Evolutionary conservation across 495 filamentous ascomycete species (phyloP), one percentile per base, ranked within the genome.

Genomic region (Talaromyces nanjingensis): DNA sequence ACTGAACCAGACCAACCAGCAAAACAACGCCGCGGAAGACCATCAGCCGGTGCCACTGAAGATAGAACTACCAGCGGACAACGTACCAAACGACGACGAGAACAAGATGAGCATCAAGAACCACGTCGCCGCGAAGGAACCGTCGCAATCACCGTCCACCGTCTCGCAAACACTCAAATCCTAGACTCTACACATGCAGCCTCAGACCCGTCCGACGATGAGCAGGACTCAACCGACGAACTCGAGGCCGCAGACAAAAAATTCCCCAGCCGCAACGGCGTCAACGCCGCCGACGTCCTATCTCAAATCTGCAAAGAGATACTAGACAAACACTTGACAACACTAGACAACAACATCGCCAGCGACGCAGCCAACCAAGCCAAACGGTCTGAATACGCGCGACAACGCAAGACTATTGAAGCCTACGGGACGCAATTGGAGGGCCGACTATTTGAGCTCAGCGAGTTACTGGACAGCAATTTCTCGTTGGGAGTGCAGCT

Each of bases 301-400:
- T 78, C 82, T 56, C 87, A 90, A 70, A 81, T 91, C 49, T 90
- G 87, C 72, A 81, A 86, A 49, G 89, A 91, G 69, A 83, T 87
- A 1, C 74, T 89, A 29, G 84, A 84, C 39, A 81, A 81, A 60
- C 82, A 75, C 6, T 71, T 79, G 4, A 71, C 73, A 2, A 74
- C 78, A 9, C 71, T 78, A 12, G 72, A 74, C 24, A 73, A 71
- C 45, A 74, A 71, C 11, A 77, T 79, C 37, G 71, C 67, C 7
- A 76, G 74, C 52, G 77, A 77, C 18, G 62, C 68, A 12, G 29
- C 27, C 27, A 79, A 77, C 65, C 61, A 71, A 9, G 65, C 73
- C 11, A 68, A 70, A 54, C 74, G 76, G 29, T 77, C 82, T 4
- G 85, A 87, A 69, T 85, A 79, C 61, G 81, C 77, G 52, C 84